Conservation (phyloP, 208 protist genomes). For the Sergeia podlipaevii region DNA sequence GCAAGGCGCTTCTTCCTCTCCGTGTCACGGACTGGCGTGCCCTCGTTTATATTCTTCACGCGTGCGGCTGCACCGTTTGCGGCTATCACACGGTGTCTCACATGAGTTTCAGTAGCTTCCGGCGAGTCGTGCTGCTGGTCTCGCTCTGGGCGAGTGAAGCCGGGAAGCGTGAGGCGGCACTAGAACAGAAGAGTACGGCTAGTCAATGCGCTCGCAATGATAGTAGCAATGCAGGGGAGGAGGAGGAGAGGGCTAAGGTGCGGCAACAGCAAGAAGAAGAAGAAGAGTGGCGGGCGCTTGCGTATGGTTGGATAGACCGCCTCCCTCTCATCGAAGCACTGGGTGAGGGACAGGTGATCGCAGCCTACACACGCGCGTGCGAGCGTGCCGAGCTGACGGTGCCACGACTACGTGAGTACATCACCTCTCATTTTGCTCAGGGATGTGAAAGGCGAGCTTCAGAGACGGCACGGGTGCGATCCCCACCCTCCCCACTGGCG, state of each 20-base stretch:
- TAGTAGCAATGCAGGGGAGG: background rate
- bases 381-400: constrained; percentile 20
- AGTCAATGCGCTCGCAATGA: background rate
- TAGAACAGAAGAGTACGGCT: background rate
- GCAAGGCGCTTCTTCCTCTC: constrained; percentile 15
- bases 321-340: constrained; percentile 39
- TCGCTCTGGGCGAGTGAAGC: constrained; percentile 26
- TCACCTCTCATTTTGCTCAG: background rate
- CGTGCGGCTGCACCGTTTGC: constrained; percentile 25
- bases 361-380: constrained; percentile 28
- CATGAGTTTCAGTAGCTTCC: constrained; percentile 60
- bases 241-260: background rate
- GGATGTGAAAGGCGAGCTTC: background rate
- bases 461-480: background rate
- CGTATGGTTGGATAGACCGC: constrained; percentile 17
- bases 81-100: constrained; percentile 50
- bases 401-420: constrained; percentile 12
- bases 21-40: constrained; percentile 39
- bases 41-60: constrained; percentile 41
- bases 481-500: background rate
- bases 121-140: constrained; percentile 55
- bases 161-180: background rate
- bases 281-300: background rate
- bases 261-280: background rate
- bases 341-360: constrained; percentile 28